Evolutionary conservation across 2,329 filamentous ascomycete species (phyloP).

Genomic region (Tolypocladium album): DNA sequence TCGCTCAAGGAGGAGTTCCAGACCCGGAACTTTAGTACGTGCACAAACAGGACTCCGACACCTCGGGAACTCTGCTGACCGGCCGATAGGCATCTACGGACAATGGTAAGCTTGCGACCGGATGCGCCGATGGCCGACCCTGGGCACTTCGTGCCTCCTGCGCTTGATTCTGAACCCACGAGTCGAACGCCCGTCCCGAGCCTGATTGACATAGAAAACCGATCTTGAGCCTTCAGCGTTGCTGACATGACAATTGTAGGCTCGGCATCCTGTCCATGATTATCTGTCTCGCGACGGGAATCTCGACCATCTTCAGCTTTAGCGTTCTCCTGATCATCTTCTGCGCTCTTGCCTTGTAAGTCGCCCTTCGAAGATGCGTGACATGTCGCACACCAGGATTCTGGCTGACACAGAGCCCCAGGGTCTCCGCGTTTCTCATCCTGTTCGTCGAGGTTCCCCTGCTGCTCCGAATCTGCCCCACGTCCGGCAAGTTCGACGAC

Average conservation of each 20-base stretch:
- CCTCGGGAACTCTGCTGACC: constrained; percentile 1
- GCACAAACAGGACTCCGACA: constrained; percentile 1
- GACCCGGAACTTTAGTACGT: constrained; percentile 65
- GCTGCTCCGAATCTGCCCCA: constrained; percentile 94
- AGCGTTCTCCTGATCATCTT: constrained; percentile 38
- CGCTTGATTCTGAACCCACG: neutral
- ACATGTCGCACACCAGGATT: neutral
- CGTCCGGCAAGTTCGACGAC: constrained; percentile 76
- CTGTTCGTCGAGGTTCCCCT: constrained; percentile 87
- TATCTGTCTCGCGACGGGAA: constrained; percentile 58
- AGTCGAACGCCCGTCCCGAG: neutral
- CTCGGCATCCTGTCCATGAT: constrained; percentile 61
- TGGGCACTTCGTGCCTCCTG: neutral
- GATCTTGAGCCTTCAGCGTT: neutral
- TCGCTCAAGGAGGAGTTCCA: constrained; percentile 62
- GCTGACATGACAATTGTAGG: constrained; percentile 28
- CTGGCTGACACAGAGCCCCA: constrained; percentile 20
- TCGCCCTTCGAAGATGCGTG: constrained; percentile 2
- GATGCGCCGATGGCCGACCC: neutral
- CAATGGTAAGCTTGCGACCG: constrained; percentile 51
- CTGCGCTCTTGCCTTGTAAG: constrained; percentile 43
- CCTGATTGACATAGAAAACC: neutral
- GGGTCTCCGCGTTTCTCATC: constrained; percentile 60
- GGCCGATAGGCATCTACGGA: constrained; percentile 55
- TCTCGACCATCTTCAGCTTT: constrained; percentile 55